phyloP scores from a whole-genome alignment of 345 rosid species.

The Triadica sebifera region DNA sequence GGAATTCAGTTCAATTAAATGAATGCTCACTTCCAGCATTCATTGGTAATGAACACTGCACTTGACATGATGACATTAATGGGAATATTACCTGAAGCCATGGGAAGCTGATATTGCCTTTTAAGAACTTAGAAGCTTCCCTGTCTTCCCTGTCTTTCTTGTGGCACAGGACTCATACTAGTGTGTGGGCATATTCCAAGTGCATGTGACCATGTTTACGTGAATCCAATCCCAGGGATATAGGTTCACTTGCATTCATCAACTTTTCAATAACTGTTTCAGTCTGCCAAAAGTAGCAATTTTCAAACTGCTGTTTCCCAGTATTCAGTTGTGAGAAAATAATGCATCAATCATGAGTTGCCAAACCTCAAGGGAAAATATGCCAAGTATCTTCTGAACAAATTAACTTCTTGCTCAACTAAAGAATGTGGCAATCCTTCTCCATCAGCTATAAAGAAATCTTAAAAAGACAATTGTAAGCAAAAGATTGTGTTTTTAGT shows the following conservation, averaged over 20 bases:
- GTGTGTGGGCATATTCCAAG: slow-evolving; percentile 67
- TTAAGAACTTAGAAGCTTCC: slow-evolving; percentile 84
- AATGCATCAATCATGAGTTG: background rate
- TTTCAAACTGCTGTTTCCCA: slow-evolving; percentile 13
- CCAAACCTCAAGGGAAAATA: slow-evolving; percentile 74
- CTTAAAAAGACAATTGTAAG: slow-evolving; percentile 46
- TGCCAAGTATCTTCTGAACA: slow-evolving; percentile 62
- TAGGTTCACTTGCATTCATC: slow-evolving; percentile 78
- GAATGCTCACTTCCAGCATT: background rate
- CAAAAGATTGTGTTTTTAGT: background rate
- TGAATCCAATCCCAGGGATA: slow-evolving; percentile 59
- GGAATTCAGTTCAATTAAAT: background rate
- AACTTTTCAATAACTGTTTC: slow-evolving; percentile 73
- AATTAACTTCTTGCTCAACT: slow-evolving; percentile 79
- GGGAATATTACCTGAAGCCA: slow-evolving; percentile 74
- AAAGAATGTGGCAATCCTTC: slow-evolving; percentile 89
- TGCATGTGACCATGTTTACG: slow-evolving; percentile 37
- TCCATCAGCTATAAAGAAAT: slow-evolving; percentile 90
- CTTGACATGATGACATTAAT: background rate
- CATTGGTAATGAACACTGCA: background rate
- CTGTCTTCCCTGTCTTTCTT: slow-evolving; percentile 82
- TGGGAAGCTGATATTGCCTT: slow-evolving; percentile 83
- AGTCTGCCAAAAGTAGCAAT: slow-evolving; percentile 47
- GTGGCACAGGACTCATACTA: slow-evolving; percentile 90
- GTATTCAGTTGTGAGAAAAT: background rate